Evolutionary conservation across 768 basidiomycete genomes (phyloP).

Genomic region (Tylopilus plumbeoviolaceoides): DNA sequence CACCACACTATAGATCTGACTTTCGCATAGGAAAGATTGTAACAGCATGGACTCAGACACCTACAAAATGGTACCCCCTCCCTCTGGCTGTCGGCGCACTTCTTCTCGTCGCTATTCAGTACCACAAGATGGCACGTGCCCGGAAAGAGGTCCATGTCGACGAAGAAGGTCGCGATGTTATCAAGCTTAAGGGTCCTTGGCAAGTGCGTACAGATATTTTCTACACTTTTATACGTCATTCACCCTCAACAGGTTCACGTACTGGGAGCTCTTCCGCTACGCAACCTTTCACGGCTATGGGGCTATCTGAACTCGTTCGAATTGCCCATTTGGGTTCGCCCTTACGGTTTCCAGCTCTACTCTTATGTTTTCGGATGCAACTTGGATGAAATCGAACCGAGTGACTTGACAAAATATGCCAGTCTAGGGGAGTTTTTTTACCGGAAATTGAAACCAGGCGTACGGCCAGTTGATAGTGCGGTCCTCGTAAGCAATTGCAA

Average conservation of each 20-base stretch:
- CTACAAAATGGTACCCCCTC: constrained; percentile 93
- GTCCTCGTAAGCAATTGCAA: constrained; percentile 50
- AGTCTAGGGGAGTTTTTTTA: constrained; percentile 97
- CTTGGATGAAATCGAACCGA: constrained; percentile 81
- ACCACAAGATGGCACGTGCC: constrained; percentile 49
- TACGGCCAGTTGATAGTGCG: constrained; percentile 72
- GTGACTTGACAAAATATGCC: constrained; percentile 73
- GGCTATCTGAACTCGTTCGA: constrained; percentile 92
- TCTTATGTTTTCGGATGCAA: constrained; percentile 90
- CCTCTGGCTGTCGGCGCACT: constrained; percentile 87
- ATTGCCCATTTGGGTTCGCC: constrained; percentile 94
- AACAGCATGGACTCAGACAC: constrained; percentile 79
- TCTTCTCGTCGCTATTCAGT: constrained; percentile 77
- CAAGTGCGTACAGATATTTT: constrained; percentile 50
- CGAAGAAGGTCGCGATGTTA: constrained; percentile 77
- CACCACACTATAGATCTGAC: constrained; percentile 3
- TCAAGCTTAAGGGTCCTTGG: constrained; percentile 87
- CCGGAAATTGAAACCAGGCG: constrained; percentile 76
- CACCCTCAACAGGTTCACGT: constrained; percentile 74
- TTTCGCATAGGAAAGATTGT: constrained; percentile 51
- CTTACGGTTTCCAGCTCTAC: constrained; percentile 82
- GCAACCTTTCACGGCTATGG: constrained; percentile 96
- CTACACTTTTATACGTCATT: not conserved
- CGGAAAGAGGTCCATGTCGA: constrained; percentile 70
- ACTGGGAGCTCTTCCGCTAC: constrained; percentile 88